Evolutionary conservation across 208 protist genomes (phyloP).

Genomic region (Porcisia hertigi): DNA sequence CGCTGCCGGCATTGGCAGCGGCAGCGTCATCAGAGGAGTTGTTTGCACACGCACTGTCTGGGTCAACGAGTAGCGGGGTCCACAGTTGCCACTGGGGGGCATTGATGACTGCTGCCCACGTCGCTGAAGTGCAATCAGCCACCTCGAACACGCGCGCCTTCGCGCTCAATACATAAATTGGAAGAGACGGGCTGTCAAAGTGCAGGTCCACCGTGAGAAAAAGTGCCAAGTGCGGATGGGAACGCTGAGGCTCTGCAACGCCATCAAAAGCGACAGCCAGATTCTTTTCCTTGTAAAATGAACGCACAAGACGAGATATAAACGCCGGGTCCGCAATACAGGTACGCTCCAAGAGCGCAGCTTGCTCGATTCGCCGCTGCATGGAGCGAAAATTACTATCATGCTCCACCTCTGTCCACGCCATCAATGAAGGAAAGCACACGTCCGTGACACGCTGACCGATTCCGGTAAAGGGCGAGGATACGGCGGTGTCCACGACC

Average conservation of each 20-base stretch:
- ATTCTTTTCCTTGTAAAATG: constrained; percentile 11
- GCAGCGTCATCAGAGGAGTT: neutral
- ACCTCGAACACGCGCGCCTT: constrained; percentile 60
- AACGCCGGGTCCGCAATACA: constrained; percentile 30
- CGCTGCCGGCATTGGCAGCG: neutral
- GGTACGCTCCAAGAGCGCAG: constrained; percentile 53
- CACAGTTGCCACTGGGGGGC: constrained; percentile 17
- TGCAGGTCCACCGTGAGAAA: constrained; percentile 75
- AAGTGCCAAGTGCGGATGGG: constrained; percentile 25
- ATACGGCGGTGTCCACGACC: constrained; percentile 5
- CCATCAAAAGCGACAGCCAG: neutral
- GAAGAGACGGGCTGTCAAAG: constrained; percentile 66
- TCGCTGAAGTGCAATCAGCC: constrained; percentile 1
- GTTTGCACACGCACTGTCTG: neutral
- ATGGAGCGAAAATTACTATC: constrained; percentile 47
- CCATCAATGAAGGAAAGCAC: constrained; percentile 76
- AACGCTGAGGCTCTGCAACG: neutral
- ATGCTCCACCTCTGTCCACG: constrained; percentile 72
- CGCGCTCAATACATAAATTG: constrained; percentile 76
- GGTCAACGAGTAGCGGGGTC: constrained; percentile 36
- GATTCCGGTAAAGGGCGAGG: constrained; percentile 54
- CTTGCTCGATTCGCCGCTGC: constrained; percentile 45
- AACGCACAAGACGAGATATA: constrained; percentile 33
- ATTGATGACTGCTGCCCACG: neutral
- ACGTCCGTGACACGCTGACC: constrained; percentile 77